Percentiles rank a stretch among this genome's conserved stretches.
phyloP scores from a whole-genome alignment of 352 stramenopile species.

The Phytophthora citricola region DNA sequence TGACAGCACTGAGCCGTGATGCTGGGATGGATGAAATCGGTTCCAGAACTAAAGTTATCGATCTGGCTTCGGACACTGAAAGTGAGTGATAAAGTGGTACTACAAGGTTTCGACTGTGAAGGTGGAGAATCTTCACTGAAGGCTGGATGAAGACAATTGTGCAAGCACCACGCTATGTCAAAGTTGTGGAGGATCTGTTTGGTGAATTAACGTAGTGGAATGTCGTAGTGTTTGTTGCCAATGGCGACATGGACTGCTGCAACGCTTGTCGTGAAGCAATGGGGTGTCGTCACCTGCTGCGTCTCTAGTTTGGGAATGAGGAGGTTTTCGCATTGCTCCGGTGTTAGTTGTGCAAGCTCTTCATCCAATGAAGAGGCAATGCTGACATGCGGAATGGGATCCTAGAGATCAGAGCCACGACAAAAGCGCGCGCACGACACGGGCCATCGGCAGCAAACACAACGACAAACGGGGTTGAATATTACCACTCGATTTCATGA shows the following conservation, averaged over 20 bases:
- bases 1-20: slow-evolving; percentile 21
- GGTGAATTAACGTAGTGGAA: slow-evolving; percentile 52
- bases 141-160: neutral
- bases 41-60: slow-evolving; percentile 41
- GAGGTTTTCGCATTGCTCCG: slow-evolving; percentile 44
- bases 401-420: slow-evolving; percentile 36
- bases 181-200: slow-evolving; percentile 2
- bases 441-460: slow-evolving; percentile 55
- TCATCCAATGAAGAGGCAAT: slow-evolving; percentile 72
- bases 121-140: neutral
- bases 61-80: slow-evolving; percentile 61
- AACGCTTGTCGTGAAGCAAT: slow-evolving; percentile 30
- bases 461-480: slow-evolving; percentile 37
- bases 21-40: slow-evolving; percentile 18
- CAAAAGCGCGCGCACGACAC: slow-evolving; percentile 11
- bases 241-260: slow-evolving; percentile 68
- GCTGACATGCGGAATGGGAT: slow-evolving; percentile 84
- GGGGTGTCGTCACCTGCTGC: slow-evolving; percentile 21
- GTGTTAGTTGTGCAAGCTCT: slow-evolving; percentile 50
- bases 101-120: slow-evolving; percentile 1
- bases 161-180: slow-evolving; percentile 4
- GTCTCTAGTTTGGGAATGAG: slow-evolving; percentile 21
- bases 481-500: slow-evolving; percentile 23
- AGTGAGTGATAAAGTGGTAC: slow-evolving; percentile 34
- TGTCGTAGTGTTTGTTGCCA: slow-evolving; percentile 87